A percentile compares a stretch with the other conserved stretches of the same genome.
phyloP scores from a whole-genome alignment of 106 monocot species.

The Dactylorhiza incarnata region DNA sequence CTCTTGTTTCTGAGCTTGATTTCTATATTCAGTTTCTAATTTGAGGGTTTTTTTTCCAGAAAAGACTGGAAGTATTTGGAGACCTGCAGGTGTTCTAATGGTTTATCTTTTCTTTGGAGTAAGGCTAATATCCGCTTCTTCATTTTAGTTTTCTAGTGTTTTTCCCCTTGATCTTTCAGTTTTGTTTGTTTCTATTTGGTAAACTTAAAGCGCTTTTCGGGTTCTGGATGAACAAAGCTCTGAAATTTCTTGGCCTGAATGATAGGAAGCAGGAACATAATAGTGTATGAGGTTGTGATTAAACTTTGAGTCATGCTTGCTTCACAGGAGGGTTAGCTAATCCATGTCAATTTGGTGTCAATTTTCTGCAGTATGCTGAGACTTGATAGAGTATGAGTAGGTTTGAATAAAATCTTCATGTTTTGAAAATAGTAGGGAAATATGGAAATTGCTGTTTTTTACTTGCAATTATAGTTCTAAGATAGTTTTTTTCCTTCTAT shows the following conservation, averaged over 20 bases:
- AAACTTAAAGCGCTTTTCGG: not conserved
- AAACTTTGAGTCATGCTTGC: not conserved
- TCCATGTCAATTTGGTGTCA: not conserved
- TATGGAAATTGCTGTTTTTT: not conserved
- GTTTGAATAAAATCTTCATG: not conserved
- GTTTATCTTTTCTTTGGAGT: not conserved
- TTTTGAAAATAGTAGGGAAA: not conserved
- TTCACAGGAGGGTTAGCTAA: not conserved
- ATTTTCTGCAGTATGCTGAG: not conserved
- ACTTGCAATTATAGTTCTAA: not conserved
- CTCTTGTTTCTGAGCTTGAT: not conserved
- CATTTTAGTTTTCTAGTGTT: not conserved
- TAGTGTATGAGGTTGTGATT: not conserved
- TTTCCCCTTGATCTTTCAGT: not conserved
- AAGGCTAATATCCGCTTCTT: not conserved
- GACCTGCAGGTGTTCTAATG: not conserved
- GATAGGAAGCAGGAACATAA: not conserved
- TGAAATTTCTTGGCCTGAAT: not conserved
- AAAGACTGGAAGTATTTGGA: not conserved
- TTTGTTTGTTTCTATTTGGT: not conserved
- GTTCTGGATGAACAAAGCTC: not conserved
- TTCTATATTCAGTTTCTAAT: not conserved
- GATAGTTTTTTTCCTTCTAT: not conserved
- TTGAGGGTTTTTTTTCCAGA: conserved; percentile 1
- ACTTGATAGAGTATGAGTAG: not conserved